Percentiles rank a stretch among this genome's conserved stretches.
phyloP scores from a whole-genome alignment of 202 grass and related monocot genomes.

The Digitaria exilis region DNA sequence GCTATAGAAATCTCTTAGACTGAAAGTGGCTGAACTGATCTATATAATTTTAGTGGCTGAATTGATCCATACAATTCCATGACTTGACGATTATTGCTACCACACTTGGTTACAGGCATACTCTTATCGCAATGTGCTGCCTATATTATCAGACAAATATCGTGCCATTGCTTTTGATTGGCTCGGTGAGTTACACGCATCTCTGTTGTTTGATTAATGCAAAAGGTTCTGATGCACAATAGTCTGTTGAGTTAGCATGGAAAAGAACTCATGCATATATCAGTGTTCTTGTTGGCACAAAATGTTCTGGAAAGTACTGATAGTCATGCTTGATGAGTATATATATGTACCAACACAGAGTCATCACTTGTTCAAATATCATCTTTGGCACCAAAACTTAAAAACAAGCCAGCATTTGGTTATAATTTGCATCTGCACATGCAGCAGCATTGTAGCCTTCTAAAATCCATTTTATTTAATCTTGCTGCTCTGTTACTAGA shows the following conservation, averaged over 20 bases:
- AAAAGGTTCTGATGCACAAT: not conserved
- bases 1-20: not conserved
- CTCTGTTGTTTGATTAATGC: constrained; percentile 20
- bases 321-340: no score
- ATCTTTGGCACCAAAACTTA: not conserved
- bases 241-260: constrained; percentile 12
- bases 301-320: constrained; percentile 12
- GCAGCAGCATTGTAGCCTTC: not conserved
- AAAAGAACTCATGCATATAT: constrained; percentile 6
- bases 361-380: not conserved
- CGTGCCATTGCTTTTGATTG: constrained; percentile 92
- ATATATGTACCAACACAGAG: not conserved
- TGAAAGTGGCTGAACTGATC: not conserved
- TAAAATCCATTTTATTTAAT: not conserved
- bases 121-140: constrained; percentile 88
- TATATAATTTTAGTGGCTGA: not conserved
- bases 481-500: not conserved
- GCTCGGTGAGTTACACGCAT: constrained; percentile 73
- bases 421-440: not conserved
- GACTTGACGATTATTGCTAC: not conserved
- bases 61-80: not conserved
- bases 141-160: constrained; percentile 76
- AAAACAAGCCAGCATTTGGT: not conserved
- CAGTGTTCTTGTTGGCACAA: not conserved
- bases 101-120: constrained; percentile 68